phyloP scores from a whole-genome alignment of 768 basidiomycete genomes.

The Lyophyllum atratum region DNA sequence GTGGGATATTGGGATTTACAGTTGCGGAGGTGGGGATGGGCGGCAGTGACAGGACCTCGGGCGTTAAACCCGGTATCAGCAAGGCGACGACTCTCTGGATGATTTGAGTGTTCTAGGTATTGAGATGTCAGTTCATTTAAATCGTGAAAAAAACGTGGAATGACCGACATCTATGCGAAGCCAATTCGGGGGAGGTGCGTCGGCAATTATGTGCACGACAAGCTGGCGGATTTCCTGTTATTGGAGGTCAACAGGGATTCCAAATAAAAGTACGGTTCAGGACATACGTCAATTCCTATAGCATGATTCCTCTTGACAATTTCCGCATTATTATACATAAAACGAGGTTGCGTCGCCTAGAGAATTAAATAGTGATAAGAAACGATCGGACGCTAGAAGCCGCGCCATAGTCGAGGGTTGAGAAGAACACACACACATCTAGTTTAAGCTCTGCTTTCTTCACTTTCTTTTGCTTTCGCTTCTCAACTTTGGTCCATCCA shows the following conservation, averaged over 20 bases:
- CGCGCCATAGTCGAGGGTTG: slow-evolving; percentile 7
- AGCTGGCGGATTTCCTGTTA: slow-evolving; percentile 86
- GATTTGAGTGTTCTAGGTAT: slow-evolving; percentile 62
- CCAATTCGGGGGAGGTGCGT: slow-evolving; percentile 87
- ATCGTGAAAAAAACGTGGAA: background rate
- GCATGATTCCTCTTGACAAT: slow-evolving; percentile 74
- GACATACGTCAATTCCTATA: slow-evolving; percentile 77
- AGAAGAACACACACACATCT: slow-evolving; percentile 52
- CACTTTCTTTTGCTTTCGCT: slow-evolving; percentile 70
- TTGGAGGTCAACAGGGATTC: background rate
- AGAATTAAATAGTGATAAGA: background rate
- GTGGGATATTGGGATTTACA: slow-evolving; percentile 46
- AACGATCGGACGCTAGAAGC: slow-evolving; percentile 10
- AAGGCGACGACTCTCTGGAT: slow-evolving; percentile 81
- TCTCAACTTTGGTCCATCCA: slow-evolving; percentile 73
- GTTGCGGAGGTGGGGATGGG: slow-evolving; percentile 72
- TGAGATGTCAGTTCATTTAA: background rate
- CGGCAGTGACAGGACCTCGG: slow-evolving; percentile 70
- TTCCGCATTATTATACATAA: slow-evolving; percentile 80
- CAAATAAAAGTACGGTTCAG: background rate
- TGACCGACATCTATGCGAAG: slow-evolving; percentile 73
- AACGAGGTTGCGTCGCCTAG: slow-evolving; percentile 63
- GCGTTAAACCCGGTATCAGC: slow-evolving; percentile 85
- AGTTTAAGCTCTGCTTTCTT: slow-evolving; percentile 57
- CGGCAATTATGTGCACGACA: slow-evolving; percentile 77